Base-by-base conservation (phyloP, 345 rosid genomes). In the Melastoma malabathricum region DNA sequence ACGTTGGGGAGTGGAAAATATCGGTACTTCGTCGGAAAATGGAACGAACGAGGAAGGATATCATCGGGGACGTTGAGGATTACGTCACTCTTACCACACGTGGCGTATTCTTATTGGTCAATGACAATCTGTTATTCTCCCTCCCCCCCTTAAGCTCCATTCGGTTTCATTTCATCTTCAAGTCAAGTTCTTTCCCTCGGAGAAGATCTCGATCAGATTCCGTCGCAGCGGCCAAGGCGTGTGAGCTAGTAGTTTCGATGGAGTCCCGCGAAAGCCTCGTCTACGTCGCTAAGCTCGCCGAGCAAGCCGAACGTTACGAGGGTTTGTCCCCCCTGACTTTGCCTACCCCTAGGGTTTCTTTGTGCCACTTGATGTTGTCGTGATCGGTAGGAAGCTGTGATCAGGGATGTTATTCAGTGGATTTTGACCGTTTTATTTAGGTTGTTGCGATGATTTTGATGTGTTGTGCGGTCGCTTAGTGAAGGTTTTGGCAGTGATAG, bases 291-390 rank as follows among this genome's bases (percentile, higher is more conserved):
- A 72, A 72, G 67, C 70, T 71, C 41, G 72, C 76, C 47, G 76
- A 71, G 60, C 79, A 74, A 56, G 79, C 79, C 10, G 79, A 74
- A 61, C 75, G 79, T 17, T 74, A 74, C 55, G 79, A 74, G 20
- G 79, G 76, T 72, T 45, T 45, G 51, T 18, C 29, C 22, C 51
- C 46, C 14, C 27, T 19, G 29, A 18, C 19, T 3, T 34, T 7
- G 43, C 13, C 3, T 19, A 2, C 3, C 22, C 8, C 3, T 9
- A 50, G 18, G 14, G 3, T 13, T 31, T 20, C 4, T 19, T 8
- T 3, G 5, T 29, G 29, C 10, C 5, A 14, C 27, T 6, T 16
- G 15, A 18, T 57, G 5, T 13, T 3, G 44, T 38, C 16, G 47
- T 13, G 25, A 58, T 41, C 48, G 41, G 23, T n/a, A 31, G 20